These are phyloP conservation scores for Plasmodium gaboni DNA, from an alignment of 169 alveolate genomes.

Conservation along the genomic window DNA sequence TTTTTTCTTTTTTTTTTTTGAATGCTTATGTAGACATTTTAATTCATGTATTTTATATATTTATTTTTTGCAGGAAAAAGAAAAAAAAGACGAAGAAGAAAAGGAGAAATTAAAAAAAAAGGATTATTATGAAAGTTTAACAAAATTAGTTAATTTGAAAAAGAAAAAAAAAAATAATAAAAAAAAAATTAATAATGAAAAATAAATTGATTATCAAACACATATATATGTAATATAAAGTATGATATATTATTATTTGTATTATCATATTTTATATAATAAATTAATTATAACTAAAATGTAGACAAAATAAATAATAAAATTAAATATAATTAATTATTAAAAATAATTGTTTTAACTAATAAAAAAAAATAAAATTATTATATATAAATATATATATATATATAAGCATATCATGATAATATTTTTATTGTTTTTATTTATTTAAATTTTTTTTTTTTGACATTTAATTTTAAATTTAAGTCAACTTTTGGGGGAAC, in stretches of 20 bases:
- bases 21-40: not conserved
- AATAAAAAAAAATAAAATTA: not conserved
- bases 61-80: constrained; percentile 38
- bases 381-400: not conserved
- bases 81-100: constrained; percentile 49
- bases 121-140: constrained; percentile 64
- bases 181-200: not conserved
- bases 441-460: constrained; percentile 77
- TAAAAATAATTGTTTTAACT: not conserved
- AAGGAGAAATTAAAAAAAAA: constrained; percentile 50
- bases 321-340: too few relatives aligned
- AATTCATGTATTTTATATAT: not conserved
- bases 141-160: constrained; percentile 53
- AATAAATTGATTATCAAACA: not conserved
- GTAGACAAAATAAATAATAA: too few relatives aligned
- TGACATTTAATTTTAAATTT: constrained; percentile 88
- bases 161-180: constrained; percentile 30
- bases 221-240: not conserved
- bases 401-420: not conserved
- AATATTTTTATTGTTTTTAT: not conserved
- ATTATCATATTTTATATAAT: too few relatives aligned
- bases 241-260: too few relatives aligned
- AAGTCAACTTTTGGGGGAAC: constrained; percentile 97
- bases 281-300: too few relatives aligned
- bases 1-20: not conserved